Base-by-base conservation (phyloP, 2,329 filamentous ascomycete species). In the Cordyceps farinosa region DNA sequence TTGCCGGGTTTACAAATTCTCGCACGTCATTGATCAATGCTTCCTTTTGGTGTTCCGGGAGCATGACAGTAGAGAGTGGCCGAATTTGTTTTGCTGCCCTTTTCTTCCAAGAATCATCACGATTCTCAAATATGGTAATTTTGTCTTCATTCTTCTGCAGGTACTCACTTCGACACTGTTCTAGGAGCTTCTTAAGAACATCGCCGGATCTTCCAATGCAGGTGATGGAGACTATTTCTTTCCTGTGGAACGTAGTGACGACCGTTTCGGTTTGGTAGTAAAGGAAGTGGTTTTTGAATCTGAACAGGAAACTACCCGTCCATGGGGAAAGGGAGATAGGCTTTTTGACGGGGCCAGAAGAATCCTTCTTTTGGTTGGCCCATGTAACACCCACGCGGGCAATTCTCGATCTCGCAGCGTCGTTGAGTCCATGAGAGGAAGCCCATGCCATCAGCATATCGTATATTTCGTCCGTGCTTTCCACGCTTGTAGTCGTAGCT, bases 381-480 rank as follows among this genome's bases (percentile, higher is more conserved):
- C 34, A 22, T 40, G 7, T 40, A 38, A 29, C 51, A 22, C n/a
- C 27, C 10, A 54, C 51, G 17, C 51, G 51, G 34, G 34, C 51
- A 54, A 54, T 40, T 40, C 36, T 54, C 7, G 51, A 54, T 29
- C 51, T 54, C 34, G n/a, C 34, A 27, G 34, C 17, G 34, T 54
- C n/a, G 34, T 54, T 54, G 6, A 54, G 51, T 38, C 34, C 34
- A 40, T 54, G 32, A 54, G 32, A 54, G n/a, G 32, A 54, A 22
- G 27, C 51, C 51, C 51, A 54, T 27, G 51, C 51, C 34, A 54
- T 54, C 7, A 54, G 51, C 51, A 54, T 54, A 40, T 54, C 51
- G 34, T 54, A 40, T 30, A 53, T 38, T n/a, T 53, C 50, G 30
- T 53, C 30, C 50, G 30, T 36, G 32, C n/a, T 38, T 53, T 53